Evolutionary conservation across 2,329 filamentous ascomycete genomes (phyloP).

Genomic region (Alternaria triticimaculans): DNA sequence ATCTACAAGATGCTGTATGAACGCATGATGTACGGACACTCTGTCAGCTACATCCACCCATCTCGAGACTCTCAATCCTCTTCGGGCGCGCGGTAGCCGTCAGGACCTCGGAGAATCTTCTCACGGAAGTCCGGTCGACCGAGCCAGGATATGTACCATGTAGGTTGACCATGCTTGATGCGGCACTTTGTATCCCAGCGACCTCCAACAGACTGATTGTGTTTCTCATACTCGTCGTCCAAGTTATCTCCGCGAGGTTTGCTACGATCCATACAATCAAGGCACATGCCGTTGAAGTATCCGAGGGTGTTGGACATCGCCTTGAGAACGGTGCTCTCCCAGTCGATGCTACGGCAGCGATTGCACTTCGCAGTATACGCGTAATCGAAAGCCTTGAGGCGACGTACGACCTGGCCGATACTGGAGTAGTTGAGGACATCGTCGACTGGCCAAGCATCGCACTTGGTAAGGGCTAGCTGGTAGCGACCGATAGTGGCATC

Average conservation of each 20-base stretch:
- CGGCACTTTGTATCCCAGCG: conserved; percentile 35
- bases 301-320: conserved; percentile 8
- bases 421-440: conserved; percentile 15
- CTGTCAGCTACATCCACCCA: background rate
- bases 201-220: conserved; percentile 16
- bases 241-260: conserved; percentile 10
- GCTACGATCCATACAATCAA: conserved; percentile 39
- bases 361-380: conserved; percentile 14
- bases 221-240: conserved; percentile 31
- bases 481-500: conserved; percentile 22
- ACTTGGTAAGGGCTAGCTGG: conserved; percentile 16
- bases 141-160: conserved; percentile 40
- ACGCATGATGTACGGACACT: background rate
- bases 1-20: background rate
- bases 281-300: conserved; percentile 41
- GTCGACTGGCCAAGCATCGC: conserved; percentile 24
- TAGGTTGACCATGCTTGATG: conserved; percentile 33
- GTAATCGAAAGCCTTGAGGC: conserved; percentile 20
- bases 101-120: conserved; percentile 19
- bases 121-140: conserved; percentile 24
- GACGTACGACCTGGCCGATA: conserved; percentile 15
- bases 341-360: conserved; percentile 17
- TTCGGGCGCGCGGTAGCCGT: conserved; percentile 4
- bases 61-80: background rate
- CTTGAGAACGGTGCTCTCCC: conserved; percentile 4